phyloP scores from a whole-genome alignment of 1,284 basidiomycete genomes.

The Ustilago esculenta region DNA sequence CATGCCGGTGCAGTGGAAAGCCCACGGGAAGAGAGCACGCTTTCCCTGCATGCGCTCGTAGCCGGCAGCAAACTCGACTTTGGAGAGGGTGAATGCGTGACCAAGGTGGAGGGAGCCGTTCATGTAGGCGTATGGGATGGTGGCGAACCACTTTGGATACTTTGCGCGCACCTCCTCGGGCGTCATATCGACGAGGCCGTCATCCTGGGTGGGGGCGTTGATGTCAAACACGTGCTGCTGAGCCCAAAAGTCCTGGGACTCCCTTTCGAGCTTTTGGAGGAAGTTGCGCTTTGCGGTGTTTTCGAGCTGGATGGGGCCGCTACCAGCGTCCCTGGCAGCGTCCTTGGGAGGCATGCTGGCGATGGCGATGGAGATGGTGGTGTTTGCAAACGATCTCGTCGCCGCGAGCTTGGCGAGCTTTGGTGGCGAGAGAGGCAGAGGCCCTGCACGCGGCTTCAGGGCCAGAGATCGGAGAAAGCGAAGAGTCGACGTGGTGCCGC shows the following conservation, averaged over 20 bases:
- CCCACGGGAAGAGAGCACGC: conserved; percentile 91
- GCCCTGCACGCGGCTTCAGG: conserved; percentile 43
- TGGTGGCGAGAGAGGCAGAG: neutral
- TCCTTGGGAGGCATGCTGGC: conserved; percentile 52
- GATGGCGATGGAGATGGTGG: neutral
- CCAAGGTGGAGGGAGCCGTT: conserved; percentile 97
- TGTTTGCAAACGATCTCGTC: conserved; percentile 7
- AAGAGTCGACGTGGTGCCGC: conserved; percentile 36
- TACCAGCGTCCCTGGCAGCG: conserved; percentile 14
- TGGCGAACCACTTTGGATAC: conserved; percentile 96
- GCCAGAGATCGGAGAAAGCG: conserved; percentile 40
- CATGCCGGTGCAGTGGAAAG: conserved; percentile 95
- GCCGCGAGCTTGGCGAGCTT: neutral
- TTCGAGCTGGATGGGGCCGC: conserved; percentile 67
- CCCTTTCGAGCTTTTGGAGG: conserved; percentile 81
- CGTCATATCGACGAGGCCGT: conserved; percentile 50
- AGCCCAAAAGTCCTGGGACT: conserved; percentile 84
- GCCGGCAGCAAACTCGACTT: conserved; percentile 96
- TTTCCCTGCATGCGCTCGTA: conserved; percentile 96
- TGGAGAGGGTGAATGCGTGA: conserved; percentile 97
- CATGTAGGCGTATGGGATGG: conserved; percentile 88
- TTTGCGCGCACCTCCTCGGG: conserved; percentile 70
- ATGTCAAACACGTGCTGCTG: conserved; percentile 76
- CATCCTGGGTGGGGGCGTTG: conserved; percentile 74
- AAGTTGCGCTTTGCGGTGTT: conserved; percentile 88